phyloP scores from a whole-genome alignment of 306 rosid species.

The Vigna mungo region DNA sequence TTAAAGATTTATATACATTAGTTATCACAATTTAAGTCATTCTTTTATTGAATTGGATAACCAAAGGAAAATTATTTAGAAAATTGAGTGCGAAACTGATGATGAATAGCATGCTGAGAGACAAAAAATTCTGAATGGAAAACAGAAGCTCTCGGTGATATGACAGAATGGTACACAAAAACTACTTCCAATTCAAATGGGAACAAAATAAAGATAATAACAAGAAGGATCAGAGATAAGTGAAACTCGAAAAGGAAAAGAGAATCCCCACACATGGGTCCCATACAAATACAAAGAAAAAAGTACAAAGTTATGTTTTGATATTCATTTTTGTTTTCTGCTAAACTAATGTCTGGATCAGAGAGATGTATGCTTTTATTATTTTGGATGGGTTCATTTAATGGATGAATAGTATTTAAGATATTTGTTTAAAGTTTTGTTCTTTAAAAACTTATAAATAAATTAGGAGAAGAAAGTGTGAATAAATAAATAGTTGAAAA shows the following conservation, averaged over 20 bases:
- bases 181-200: constrained; percentile 14
- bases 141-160: constrained; percentile 36
- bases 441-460: too few relatives aligned
- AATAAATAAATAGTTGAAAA: too few relatives aligned
- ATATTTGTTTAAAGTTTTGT: too few relatives aligned
- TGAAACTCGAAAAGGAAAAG: not conserved
- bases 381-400: too few relatives aligned
- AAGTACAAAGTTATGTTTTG: not conserved
- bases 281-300: constrained; percentile 29
- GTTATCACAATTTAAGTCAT: too few relatives aligned
- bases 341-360: not conserved
- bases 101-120: not conserved
- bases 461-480: too few relatives aligned
- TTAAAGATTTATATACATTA: too few relatives aligned
- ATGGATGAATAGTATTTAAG: too few relatives aligned
- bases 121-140: not conserved
- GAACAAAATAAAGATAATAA: constrained; percentile 24
- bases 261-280: constrained; percentile 28
- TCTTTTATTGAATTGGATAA: not conserved
- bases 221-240: constrained; percentile 22
- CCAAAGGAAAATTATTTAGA: not conserved
- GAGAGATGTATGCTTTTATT: not conserved
- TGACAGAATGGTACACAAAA: constrained; percentile 11
- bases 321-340: not conserved
- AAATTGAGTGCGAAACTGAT: not conserved